phyloP scores from a whole-genome alignment of 192 early-diverging fungal species.

The Diversispora eburnea region DNA sequence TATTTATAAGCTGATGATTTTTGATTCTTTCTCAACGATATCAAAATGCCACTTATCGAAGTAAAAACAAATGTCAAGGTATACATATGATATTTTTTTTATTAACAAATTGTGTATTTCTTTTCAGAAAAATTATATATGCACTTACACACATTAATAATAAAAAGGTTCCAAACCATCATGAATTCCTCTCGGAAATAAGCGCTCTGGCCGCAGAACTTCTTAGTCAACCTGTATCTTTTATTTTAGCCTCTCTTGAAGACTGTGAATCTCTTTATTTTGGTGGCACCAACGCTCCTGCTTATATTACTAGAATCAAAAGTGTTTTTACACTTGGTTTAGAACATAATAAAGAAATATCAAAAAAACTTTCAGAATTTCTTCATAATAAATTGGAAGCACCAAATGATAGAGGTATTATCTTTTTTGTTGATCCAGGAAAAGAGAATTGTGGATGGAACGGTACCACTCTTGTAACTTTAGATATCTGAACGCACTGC shows the following conservation, averaged over 20 bases:
- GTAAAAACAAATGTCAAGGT: no score
- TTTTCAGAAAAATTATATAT: no score
- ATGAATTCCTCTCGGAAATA: background rate
- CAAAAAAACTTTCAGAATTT: background rate
- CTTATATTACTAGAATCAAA: background rate
- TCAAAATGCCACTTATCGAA: no score
- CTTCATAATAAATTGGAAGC: slow-evolving; percentile 26
- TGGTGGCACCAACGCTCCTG: background rate
- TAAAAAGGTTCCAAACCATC: slow-evolving; percentile 5
- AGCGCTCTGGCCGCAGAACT: no score
- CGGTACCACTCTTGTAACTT: slow-evolving; percentile 17
- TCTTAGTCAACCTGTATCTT: background rate
- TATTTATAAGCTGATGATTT: no score
- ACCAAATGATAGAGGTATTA: slow-evolving; percentile 29
- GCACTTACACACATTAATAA: no score
- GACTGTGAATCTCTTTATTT: background rate
- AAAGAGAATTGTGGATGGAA: slow-evolving; percentile 31
- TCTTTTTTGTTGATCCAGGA: slow-evolving; percentile 31
- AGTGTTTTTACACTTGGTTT: background rate
- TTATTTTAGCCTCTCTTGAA: background rate
- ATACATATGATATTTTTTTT: no score
- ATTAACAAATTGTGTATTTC: no score
- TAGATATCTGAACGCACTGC: no score
- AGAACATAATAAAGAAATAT: slow-evolving; percentile 22
- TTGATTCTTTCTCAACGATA: no score